Base-by-base conservation (phyloP, 352 stramenopile species). In the Phytophthora boehmeriae region DNA sequence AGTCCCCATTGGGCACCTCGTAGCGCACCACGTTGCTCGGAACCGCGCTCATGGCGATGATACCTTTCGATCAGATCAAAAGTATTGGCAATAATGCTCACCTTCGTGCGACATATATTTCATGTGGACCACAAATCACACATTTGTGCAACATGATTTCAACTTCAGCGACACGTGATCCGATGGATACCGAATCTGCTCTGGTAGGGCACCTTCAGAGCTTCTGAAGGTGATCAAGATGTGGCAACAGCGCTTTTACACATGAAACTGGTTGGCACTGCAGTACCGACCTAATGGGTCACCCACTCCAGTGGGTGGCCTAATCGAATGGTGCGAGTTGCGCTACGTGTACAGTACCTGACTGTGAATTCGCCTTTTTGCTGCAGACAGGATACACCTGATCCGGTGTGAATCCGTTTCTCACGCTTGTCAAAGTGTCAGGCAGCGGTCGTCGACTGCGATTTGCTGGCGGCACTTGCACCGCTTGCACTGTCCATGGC, bases 1-100 rank as follows among this genome's bases (percentile, higher is more conserved):
- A 88, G 71, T 93, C 84, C 35, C 73, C 82, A 45, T 78, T 68
- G 13, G 80, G 75, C 48, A 93, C 76, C 23, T 81, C 71, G 55
- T 81, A 91, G 59, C 81, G 69, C 63, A 66, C 48, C 32, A 76
- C 56, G 51, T 73, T 77, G 16, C 36, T 66, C 58, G 67, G 54
- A 23, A 45, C 28, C 20, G 56, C 30, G 23, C 63, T 76, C 63
- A 76, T 73, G 20, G 23, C 8, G 25, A 30, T 30, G 25, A 30
- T 30, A 30, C 25, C 25, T 30, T 30, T 30, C 25, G 25, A 30
- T 28, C 35, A 38, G 36, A 17, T 23, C 39, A 16, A 27, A 8
- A 25, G 5, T 48, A 8, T 34, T 30, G 20, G 41, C 20, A 35
- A 28, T 55, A 22, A 11, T 5, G 4, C 4, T 9, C 5, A 46